phyloP scores from a whole-genome alignment of 2,329 filamentous ascomycete species.

The Epichloe gansuensis region DNA sequence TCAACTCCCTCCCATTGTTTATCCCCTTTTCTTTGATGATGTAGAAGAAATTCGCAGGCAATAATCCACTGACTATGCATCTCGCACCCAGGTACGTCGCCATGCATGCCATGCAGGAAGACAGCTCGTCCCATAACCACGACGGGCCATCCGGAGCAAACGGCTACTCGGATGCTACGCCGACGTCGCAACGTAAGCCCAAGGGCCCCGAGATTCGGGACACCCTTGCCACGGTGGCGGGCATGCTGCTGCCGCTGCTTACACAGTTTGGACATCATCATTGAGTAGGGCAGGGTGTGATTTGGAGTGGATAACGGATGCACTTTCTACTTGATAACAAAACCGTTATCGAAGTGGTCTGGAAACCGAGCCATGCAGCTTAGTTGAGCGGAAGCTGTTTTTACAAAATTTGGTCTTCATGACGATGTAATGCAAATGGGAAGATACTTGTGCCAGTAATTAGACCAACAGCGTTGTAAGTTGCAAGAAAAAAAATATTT shows the following conservation, averaged over 20 bases:
- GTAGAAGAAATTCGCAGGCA: neutral
- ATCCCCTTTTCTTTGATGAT: neutral
- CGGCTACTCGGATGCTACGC: slow-evolving; percentile 38
- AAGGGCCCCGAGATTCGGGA: slow-evolving; percentile 51
- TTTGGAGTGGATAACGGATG: neutral
- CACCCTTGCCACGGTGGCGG: slow-evolving; percentile 56
- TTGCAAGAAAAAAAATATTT: neutral
- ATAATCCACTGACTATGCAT: neutral
- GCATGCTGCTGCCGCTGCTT: slow-evolving; percentile 66
- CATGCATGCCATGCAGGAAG: slow-evolving; percentile 96
- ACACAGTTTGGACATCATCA: slow-evolving; percentile 66
- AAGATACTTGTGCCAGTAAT: neutral
- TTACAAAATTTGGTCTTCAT: no score
- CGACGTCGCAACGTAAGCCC: slow-evolving; percentile 34
- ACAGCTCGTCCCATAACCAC: slow-evolving; percentile 36
- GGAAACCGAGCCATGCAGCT: no score
- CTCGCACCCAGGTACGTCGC: slow-evolving; percentile 63
- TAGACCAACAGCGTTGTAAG: neutral
- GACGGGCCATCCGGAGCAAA: slow-evolving; percentile 37
- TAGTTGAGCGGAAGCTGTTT: no score
- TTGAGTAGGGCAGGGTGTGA: neutral
- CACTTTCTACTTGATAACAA: neutral
- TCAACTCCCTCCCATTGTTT: no score
- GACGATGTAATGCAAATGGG: no score
- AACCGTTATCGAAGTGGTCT: no score